Evolutionary conservation across 768 basidiomycete genomes (phyloP), one percentile per base, ranked within the genome.

Genomic region (Lepiota subincarnata): DNA sequence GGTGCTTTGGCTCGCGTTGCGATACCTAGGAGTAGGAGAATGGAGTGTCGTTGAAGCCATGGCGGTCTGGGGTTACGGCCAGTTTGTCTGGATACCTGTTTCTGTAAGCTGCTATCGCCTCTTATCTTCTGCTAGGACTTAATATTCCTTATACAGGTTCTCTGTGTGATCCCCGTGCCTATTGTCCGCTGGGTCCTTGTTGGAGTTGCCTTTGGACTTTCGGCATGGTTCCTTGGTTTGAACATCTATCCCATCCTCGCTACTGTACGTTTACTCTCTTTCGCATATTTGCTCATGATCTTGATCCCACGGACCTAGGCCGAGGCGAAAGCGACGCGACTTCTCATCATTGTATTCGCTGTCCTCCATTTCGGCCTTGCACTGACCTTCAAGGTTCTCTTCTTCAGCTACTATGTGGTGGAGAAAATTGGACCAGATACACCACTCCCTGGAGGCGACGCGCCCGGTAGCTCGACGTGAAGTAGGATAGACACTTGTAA

Each of bases 241-340:
- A 92, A 94, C 62, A 81, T 97, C 42, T 98, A 97, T 60, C 96
- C 96, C 3, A 80, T 97, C 48, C 83, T 98, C 24, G 83, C 89
- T 34, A 79, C 83, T 7, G 93, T 95, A 60, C 60, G 88, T 75
- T n/a, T 46, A 44, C 39, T 18, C 6, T 49, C 16, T 44, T 14
- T 28, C 39, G 12, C 8, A 11, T 18, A 6, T 4, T 19, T 35
- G 1, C 28, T n/a, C 18, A 6, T 16, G 22, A 34, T 44, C 19
- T 55, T 14, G 11, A 56, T 22, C 57, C 26, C 49, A 39, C 16
- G 47, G 48, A 53, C 1, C 18, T 59, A 92, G 89, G 90, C 90
- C 53, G 93, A 92, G 72, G 85, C 87, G 59, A 96, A 88, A 69
- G 82, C 89, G 7, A 86, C 88, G 0, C 85, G 93, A 18, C 81